Evolutionary conservation across 2,329 filamentous ascomycete species (phyloP).

Genomic region (Cercospora sojina): DNA sequence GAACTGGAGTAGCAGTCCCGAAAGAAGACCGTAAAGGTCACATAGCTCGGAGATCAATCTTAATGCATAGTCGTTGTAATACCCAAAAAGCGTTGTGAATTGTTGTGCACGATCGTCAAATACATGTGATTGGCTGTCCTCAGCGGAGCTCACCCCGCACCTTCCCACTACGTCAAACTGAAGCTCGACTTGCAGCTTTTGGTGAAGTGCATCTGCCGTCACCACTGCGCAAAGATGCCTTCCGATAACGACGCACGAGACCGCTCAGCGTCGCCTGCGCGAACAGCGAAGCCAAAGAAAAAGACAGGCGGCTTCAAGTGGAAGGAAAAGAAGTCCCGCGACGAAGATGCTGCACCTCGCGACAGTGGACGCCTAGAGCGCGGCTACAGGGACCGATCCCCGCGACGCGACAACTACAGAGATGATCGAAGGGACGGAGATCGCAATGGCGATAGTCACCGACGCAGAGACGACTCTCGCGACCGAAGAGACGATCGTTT

Average conservation of each 20-base stretch:
- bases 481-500: conserved; percentile 14
- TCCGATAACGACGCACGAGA: conserved; percentile 19
- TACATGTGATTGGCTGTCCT: not conserved
- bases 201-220: not conserved
- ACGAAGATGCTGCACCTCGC: conserved; percentile 24
- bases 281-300: conserved; percentile 33
- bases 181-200: not conserved
- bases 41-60: not conserved
- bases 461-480: conserved; percentile 26
- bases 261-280: conserved; percentile 36
- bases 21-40: not conserved
- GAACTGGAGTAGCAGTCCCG: not conserved
- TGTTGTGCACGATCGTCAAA: not conserved
- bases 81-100: not conserved
- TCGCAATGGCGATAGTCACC: conserved; percentile 23
- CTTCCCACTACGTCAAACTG: not conserved
- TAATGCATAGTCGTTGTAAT: not conserved
- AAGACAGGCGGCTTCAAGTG: conserved; percentile 40
- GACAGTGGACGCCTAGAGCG: conserved; percentile 33
- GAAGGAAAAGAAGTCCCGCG: conserved; percentile 37
- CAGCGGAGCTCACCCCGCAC: not conserved
- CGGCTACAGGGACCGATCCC: conserved; percentile 39
- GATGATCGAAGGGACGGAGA: not conserved
- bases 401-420: conserved; percentile 31
- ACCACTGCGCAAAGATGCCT: conserved; percentile 18